Evolutionary conservation across 164 flowering plant species (phyloP), one percentile per base, ranked within the genome.

Genomic region (Vitis rupestris): DNA sequence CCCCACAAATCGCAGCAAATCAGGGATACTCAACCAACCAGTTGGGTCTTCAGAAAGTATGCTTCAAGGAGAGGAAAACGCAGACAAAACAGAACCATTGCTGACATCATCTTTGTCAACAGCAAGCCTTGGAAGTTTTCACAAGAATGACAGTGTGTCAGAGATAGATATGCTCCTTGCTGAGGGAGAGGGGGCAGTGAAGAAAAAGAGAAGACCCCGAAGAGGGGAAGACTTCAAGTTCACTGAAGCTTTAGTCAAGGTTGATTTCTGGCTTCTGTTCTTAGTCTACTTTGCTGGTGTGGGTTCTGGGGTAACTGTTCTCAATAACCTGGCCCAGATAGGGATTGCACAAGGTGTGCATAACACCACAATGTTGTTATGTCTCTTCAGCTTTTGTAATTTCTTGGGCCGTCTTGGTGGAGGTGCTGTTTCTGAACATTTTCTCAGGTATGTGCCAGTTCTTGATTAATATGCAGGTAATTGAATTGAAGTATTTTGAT

Each of bases 231-330:
- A 95, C 75, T 93, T 93, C 66, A 83, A 59, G 23, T 88, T 93
- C 53, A 73, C 69, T 47, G 89, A 93, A 80, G 97, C 95, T 65
- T 37, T 86, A 14, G 61, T 88, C 27, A 93, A 93, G 77, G 97
- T 97, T 63, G 99, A 95, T 79, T 95, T 92, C 84, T 95, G 99
- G 99, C 96, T 93, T 75, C 79, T 94, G 14, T 93, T 90, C 87
- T 44, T 88, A 61, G 94, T 85, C 2, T 88, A 86, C 84, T 91
- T 93, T 75, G 63, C 85, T 47, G 97, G 98, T 3, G 94, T 89
- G 66, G 99, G 96, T 44, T 78, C 99, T 52, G 97, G 97, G n/a
- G 89, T 95, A 1, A 91, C 98, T 44, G 94, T 93, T 67, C 88
- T 93, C 17, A 95, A 95, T 72, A 93, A 95, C 73, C 79, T 95